Percentiles rank a stretch among this genome's conserved stretches.
These are phyloP conservation scores for Salix purpurea DNA, from an alignment of 345 rosid genomes.

Conservation along the genomic window DNA sequence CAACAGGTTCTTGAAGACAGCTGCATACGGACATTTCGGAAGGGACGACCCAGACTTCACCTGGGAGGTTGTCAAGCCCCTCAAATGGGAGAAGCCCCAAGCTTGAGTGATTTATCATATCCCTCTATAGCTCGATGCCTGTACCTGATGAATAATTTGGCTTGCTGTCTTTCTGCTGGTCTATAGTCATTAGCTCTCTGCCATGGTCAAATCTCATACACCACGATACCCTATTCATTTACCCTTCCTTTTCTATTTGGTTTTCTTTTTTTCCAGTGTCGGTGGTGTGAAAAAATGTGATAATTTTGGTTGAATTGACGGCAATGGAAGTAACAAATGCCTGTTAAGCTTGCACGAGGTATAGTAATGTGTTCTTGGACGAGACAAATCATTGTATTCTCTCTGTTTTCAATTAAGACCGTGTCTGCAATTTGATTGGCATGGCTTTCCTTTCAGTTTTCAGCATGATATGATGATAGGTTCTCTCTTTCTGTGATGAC, in stretches of 20 bases:
- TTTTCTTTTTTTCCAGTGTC: background rate
- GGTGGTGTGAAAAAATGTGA: constrained; percentile 12
- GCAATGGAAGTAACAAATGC: constrained; percentile 9
- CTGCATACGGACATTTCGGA: constrained; percentile 53
- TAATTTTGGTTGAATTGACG: constrained; percentile 22
- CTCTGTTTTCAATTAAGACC: background rate
- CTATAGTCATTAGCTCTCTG: constrained; percentile 1
- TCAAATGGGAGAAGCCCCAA: constrained; percentile 35
- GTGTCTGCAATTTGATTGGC: background rate
- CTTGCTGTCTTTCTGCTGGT: constrained; percentile 14
- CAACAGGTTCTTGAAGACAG: constrained; percentile 51
- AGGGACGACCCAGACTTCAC: constrained; percentile 55
- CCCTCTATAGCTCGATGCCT: background rate
- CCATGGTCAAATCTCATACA: constrained; percentile 22
- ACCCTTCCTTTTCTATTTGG: background rate
- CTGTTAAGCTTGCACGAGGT: background rate
- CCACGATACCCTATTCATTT: constrained; percentile 15
- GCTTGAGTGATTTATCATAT: constrained; percentile 14
- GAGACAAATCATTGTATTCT: background rate
- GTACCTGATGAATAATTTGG: constrained; percentile 25
- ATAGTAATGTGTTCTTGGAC: background rate
- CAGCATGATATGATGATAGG: background rate
- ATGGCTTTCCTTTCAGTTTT: background rate
- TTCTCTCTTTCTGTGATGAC: background rate
- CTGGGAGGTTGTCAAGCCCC: constrained; percentile 53